Conservation (phyloP, 805 yeast genomes). For the Myxozyma neotropica region DNA sequence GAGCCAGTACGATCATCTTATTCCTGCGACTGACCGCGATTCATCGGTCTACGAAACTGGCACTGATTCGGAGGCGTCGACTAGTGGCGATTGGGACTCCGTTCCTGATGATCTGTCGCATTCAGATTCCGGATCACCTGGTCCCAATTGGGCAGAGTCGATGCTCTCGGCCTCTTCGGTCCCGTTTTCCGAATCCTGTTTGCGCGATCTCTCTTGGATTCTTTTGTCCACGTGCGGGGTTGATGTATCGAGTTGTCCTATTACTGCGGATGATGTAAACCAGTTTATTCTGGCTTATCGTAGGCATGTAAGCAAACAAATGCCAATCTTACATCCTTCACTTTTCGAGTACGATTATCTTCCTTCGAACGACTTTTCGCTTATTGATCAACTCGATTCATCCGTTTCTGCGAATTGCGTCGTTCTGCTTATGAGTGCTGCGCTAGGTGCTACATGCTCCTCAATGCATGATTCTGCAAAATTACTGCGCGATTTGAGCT, state of each 20-base stretch:
- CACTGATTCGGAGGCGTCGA: conserved; percentile 12
- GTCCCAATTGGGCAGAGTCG: background rate
- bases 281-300: conserved; percentile 5
- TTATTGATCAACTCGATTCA: background rate
- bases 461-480: conserved; percentile 3
- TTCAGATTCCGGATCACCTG: conserved; percentile 13
- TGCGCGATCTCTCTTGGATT: conserved; percentile 1
- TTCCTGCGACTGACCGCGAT: conserved; percentile 3
- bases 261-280: background rate
- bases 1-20: conserved; percentile 20
- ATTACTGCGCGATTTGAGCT: conserved; percentile 8
- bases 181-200: background rate
- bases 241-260: background rate
- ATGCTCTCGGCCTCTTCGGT: background rate
- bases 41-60: conserved; percentile 8
- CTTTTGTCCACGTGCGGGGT: conserved; percentile 1
- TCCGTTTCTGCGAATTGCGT: conserved; percentile 4
- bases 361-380: background rate
- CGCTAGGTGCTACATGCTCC: conserved; percentile 7
- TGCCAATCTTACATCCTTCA: conserved; percentile 13
- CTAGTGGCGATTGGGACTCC: conserved; percentile 15
- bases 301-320: background rate
- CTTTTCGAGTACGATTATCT: conserved; percentile 2
- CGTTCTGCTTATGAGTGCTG: conserved; percentile 9
- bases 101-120: conserved; percentile 10